Percentiles rank a stretch among this genome's conserved stretches.
These are phyloP conservation scores for Chernovozyma aurita DNA, from an alignment of 1,139 yeast species.

Conservation along the genomic window DNA sequence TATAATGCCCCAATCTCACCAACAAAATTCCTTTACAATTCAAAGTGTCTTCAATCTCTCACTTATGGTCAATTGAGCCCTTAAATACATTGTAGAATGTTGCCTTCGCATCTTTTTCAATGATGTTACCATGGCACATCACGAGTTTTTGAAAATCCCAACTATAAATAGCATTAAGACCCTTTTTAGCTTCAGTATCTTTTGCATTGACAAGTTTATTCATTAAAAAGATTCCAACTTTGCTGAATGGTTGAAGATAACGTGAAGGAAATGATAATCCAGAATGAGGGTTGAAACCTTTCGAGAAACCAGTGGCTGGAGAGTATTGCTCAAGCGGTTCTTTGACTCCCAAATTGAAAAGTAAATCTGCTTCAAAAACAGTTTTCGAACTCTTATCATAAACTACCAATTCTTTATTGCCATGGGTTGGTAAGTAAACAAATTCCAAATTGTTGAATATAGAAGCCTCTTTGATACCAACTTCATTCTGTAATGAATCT, in stretches of 20 bases:
- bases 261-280: constrained; percentile 37
- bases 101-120: constrained; percentile 40
- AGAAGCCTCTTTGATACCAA: constrained; percentile 25
- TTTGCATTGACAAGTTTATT: constrained; percentile 19
- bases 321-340: constrained; percentile 26
- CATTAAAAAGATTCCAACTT: constrained; percentile 28
- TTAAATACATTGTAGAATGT: constrained; percentile 15
- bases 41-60: neutral
- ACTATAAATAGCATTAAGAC: constrained; percentile 28
- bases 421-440: constrained; percentile 50
- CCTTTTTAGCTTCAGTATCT: constrained; percentile 14
- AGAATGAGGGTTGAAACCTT: constrained; percentile 31
- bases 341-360: constrained; percentile 43
- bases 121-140: constrained; percentile 56
- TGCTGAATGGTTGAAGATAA: constrained; percentile 34
- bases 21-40: no score
- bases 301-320: constrained; percentile 41
- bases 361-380: constrained; percentile 52
- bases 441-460: constrained; percentile 44
- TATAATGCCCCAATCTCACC: no score
- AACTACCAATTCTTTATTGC: constrained; percentile 52
- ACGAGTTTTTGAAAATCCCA: constrained; percentile 51
- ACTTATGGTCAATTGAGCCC: neutral
- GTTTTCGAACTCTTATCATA: constrained; percentile 43
- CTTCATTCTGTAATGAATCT: constrained; percentile 14